Evolutionary conservation across 2,329 filamentous ascomycete species (phyloP).

Genomic region (Microascus cirrosus): DNA sequence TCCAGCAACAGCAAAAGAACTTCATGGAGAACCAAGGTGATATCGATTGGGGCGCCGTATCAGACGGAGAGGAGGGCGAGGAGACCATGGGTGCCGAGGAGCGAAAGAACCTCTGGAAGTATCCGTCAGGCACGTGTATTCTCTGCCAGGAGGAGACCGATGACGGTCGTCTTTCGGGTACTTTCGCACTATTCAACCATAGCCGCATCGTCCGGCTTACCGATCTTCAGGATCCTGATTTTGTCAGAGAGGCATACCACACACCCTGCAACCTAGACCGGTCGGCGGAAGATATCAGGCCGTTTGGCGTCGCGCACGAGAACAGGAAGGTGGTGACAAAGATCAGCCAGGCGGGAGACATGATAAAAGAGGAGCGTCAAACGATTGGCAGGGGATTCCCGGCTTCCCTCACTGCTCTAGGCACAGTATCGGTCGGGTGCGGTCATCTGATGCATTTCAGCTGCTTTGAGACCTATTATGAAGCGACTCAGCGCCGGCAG

Average conservation of each 20-base stretch:
- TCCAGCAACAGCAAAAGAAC: conserved; percentile 92
- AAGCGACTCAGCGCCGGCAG: conserved; percentile 74
- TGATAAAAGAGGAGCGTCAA: conserved; percentile 64
- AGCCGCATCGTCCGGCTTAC: conserved; percentile 83
- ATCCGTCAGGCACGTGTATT: conserved; percentile 87
- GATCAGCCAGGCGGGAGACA: conserved; percentile 59
- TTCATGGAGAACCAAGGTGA: conserved; percentile 84
- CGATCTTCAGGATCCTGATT: conserved; percentile 68
- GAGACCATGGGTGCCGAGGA: conserved; percentile 54
- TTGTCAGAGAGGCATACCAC: conserved; percentile 69
- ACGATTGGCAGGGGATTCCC: conserved; percentile 85
- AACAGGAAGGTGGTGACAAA: conserved; percentile 72
- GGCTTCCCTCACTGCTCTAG: conserved; percentile 50
- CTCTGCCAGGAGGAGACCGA: conserved; percentile 94
- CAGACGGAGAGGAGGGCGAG: conserved; percentile 56
- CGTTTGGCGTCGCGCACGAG: conserved; percentile 82
- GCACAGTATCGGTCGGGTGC: conserved; percentile 81
- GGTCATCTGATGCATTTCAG: conserved; percentile 98
- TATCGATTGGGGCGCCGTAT: conserved; percentile 62
- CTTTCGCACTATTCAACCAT: conserved; percentile 80
- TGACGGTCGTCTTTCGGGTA: conserved; percentile 79
- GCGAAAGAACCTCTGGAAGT: conserved; percentile 65
- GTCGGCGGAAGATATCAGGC: conserved; percentile 70
- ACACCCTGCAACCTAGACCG: conserved; percentile 76
- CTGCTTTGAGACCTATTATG: conserved; percentile 87